Evolutionary conservation across 202 grass and related monocot species (phyloP).

Genomic region (Brachypodium distachyon): DNA sequence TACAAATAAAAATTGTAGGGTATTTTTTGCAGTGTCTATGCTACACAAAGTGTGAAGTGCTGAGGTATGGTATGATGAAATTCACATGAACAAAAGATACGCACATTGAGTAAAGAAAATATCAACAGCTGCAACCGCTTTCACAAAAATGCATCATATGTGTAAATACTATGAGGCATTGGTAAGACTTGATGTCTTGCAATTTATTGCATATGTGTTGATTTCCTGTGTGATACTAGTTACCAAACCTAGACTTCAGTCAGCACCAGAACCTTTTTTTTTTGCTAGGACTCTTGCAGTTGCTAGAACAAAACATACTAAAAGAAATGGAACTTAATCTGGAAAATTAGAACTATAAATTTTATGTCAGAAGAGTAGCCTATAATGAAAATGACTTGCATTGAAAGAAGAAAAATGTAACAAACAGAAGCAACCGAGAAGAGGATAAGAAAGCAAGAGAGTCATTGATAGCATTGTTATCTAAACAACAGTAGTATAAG

Average conservation of each 20-base stretch:
- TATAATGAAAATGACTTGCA: neutral
- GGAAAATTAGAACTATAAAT: neutral
- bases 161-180: neutral
- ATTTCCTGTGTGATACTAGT: neutral
- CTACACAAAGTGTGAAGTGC: neutral
- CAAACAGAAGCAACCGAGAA: neutral
- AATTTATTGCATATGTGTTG: neutral
- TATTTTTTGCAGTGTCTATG: neutral
- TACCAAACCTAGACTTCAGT: neutral
- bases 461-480: neutral
- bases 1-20: neutral
- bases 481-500: neutral
- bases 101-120: neutral
- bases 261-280: neutral
- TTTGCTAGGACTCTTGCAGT: neutral
- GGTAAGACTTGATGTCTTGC: neutral
- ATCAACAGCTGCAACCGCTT: neutral
- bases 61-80: neutral
- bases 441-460: constrained; percentile 14
- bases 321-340: neutral
- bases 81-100: neutral
- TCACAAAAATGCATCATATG: neutral
- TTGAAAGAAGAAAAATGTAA: neutral
- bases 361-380: neutral
- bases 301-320: neutral